Evolutionary conservation across 177 flowering plant genomes (phyloP), one percentile per base, ranked within the genome.

Genomic region (Vitis hybrid): DNA sequence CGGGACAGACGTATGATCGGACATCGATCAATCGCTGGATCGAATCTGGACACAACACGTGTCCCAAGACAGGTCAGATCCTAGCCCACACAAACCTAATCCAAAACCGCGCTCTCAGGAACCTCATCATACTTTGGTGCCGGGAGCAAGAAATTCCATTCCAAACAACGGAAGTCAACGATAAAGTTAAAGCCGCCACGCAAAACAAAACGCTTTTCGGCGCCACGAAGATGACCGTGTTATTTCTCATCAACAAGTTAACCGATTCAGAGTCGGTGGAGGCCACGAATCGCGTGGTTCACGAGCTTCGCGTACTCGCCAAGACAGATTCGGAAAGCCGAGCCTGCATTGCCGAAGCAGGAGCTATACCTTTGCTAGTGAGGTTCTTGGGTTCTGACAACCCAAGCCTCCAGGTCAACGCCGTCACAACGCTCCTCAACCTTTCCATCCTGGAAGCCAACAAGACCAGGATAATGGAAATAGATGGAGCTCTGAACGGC

Each of bases 1-100:
- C 97, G 0, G 98, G 98, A 0, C 98, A 93, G 76, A 91, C 98
- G 53, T 93, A 91, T 73, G 98, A 93, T 72, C 84, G 95, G 2
- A 61, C 76, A 6, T 86, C 92, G 1, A 91, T 93, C 58, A 74
- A 48, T 5, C 73, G 74, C 11, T 93, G 98, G 98, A 79, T 93
- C 68, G 90, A 87, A 59, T 85, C 98, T 0, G 98, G 97, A 0
- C 95, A 87, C 79, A 69, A 75, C 76, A 87, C 95, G 80, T 93
- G 98, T 77, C 98, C 98, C 0, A 93, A 91, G 68, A 88, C 97
- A 3, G 97, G 95, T 52, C 98, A 93, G 77, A 70, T 74, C 22
- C 80, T 93, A 70, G 19, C 78, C 73, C 88, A 87, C 73, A 74
- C 86, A 15, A 63, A 81, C 59, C 76, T 91, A 15, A 81, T 88